Evolutionary conservation across 306 rosid genomes (phyloP).

Genomic region (Gynostemma pentaphyllum): DNA sequence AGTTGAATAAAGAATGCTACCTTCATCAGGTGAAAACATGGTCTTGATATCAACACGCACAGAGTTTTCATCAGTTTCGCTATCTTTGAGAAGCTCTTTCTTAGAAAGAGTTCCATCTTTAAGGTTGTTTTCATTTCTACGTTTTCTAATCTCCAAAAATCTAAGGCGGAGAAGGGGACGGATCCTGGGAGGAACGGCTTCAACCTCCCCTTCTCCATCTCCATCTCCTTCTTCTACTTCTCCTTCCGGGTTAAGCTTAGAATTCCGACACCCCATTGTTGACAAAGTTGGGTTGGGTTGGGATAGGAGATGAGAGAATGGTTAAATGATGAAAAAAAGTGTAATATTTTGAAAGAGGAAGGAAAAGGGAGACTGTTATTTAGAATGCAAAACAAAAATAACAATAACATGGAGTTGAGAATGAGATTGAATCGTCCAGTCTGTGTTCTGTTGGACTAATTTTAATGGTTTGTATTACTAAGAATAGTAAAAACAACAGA

Average conservation of each 20-base stretch:
- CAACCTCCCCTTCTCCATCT: no score
- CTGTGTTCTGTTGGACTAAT: background rate
- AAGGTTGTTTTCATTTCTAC: conserved; percentile 3
- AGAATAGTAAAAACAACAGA: background rate
- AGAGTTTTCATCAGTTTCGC: conserved; percentile 14
- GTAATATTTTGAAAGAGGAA: background rate
- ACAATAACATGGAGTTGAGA: no score
- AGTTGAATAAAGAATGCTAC: background rate
- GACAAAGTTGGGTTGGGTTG: background rate
- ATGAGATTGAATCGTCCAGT: no score
- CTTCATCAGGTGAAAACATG: background rate
- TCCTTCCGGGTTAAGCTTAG: conserved; percentile 30
- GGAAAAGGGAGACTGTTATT: no score
- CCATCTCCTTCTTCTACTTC: no score
- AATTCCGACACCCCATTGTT: conserved; percentile 49
- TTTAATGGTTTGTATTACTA: background rate
- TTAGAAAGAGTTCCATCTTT: conserved; percentile 21
- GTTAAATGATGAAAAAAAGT: no score
- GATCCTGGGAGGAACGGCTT: conserved; percentile 21
- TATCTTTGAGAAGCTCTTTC: conserved; percentile 31
- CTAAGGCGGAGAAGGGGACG: conserved; percentile 18
- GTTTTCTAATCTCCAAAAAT: conserved; percentile 24
- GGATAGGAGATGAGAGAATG: background rate
- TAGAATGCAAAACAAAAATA: background rate
- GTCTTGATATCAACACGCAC: background rate